A percentile compares a stretch with the other conserved stretches of the same genome.
Conservation (phyloP, 2,329 filamentous ascomycete species). For the Colletotrichum lentis region DNA sequence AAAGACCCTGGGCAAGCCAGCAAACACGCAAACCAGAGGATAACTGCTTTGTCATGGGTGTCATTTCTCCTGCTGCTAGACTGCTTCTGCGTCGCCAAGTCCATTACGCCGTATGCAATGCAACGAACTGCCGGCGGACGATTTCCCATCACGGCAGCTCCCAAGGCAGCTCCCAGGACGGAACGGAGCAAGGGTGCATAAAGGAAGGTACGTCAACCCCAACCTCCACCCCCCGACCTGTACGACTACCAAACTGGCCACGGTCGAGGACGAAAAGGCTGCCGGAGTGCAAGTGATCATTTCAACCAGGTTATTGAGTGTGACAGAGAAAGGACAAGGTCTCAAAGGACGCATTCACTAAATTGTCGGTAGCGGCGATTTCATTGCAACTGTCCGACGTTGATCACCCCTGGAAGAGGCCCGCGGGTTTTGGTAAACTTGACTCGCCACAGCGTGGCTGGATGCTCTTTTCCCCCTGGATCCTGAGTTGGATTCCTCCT, state of each 20-base stretch:
- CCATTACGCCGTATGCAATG: constrained; percentile 33
- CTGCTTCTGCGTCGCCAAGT: constrained; percentile 19
- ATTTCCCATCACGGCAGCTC: constrained; percentile 36
- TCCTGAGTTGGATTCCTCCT: background rate
- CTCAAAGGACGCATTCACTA: background rate
- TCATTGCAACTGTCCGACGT: constrained; percentile 16
- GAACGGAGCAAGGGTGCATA: constrained; percentile 5
- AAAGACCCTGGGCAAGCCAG: too few relatives aligned
- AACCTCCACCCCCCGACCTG: background rate
- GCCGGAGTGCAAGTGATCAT: background rate
- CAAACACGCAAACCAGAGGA: background rate
- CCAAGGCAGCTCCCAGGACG: constrained; percentile 36
- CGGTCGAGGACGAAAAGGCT: background rate
- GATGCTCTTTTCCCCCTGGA: background rate
- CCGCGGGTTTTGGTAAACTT: background rate
- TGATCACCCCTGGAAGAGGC: constrained; percentile 21
- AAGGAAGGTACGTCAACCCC: constrained; percentile 15
- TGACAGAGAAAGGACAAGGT: constrained; percentile 1
- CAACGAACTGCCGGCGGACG: constrained; percentile 35
- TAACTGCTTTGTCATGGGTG: background rate
- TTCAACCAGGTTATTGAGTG: background rate
- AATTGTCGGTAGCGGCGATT: background rate
- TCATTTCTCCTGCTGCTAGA: background rate
- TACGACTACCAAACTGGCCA: background rate
- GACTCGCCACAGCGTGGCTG: too few relatives aligned